A percentile compares a stretch with the other conserved stretches of the same genome.
phyloP scores from a whole-genome alignment of 495 filamentous ascomycete genomes.

The Pyrenula aspistea region DNA sequence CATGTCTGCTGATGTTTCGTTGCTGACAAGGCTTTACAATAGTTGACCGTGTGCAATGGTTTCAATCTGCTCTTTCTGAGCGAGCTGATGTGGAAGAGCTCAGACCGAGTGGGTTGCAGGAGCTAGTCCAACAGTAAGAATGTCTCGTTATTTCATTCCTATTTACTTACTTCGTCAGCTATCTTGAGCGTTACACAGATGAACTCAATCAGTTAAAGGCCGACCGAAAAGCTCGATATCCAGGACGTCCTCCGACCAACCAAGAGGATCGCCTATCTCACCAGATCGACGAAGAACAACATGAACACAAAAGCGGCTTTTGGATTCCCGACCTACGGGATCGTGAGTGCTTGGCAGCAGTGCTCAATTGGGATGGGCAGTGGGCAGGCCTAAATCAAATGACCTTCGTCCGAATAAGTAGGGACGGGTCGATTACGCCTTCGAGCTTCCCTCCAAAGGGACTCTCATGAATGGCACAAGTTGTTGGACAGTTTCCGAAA shows the following conservation, averaged over 20 bases:
- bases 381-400: slow-evolving; percentile 47
- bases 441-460: slow-evolving; percentile 63
- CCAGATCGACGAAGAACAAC: slow-evolving; percentile 54
- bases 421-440: slow-evolving; percentile 38
- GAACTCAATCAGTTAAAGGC: slow-evolving; percentile 63
- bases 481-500: too few relatives aligned
- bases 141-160: slow-evolving; percentile 5
- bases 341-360: slow-evolving; percentile 33
- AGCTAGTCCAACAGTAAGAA: slow-evolving; percentile 46
- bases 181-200: slow-evolving; percentile 64
- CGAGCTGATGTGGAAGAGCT: slow-evolving; percentile 31
- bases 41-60: slow-evolving; percentile 66
- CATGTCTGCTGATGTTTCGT: not conserved
- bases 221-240: slow-evolving; percentile 41
- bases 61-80: slow-evolving; percentile 51
- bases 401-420: slow-evolving; percentile 50
- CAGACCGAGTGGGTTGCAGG: slow-evolving; percentile 43
- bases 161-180: slow-evolving; percentile 31
- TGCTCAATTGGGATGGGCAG: slow-evolving; percentile 49
- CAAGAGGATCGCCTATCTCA: slow-evolving; percentile 67
- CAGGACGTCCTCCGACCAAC: slow-evolving; percentile 68
- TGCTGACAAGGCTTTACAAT: not conserved
- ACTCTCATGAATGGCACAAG: slow-evolving; percentile 28
- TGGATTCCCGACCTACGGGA: slow-evolving; percentile 56
- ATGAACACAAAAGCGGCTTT: slow-evolving; percentile 77